phyloP scores from a whole-genome alignment of 2,329 filamentous ascomycete species.

The Fusarium agapanthi region DNA sequence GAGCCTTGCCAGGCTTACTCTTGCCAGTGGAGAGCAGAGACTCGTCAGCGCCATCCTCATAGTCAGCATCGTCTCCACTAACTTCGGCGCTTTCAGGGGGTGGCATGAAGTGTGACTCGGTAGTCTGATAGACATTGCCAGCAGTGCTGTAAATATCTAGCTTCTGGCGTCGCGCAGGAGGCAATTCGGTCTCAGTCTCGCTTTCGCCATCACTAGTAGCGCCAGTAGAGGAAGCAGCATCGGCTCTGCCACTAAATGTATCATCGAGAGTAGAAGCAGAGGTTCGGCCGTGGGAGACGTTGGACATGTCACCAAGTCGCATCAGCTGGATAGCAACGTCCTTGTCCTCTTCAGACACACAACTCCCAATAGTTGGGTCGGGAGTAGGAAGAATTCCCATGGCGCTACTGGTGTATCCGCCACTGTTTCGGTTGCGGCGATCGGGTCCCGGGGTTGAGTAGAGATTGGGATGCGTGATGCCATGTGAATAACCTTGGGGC shows the following conservation, averaged over 20 bases:
- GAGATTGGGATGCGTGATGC: slow-evolving; percentile 57
- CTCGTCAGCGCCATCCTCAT: slow-evolving; percentile 46
- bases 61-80: slow-evolving; percentile 48
- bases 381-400: slow-evolving; percentile 83
- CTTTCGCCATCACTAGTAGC: slow-evolving; percentile 82
- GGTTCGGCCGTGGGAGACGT: slow-evolving; percentile 90
- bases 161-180: slow-evolving; percentile 67
- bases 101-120: slow-evolving; percentile 62
- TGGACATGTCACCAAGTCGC: slow-evolving; percentile 92
- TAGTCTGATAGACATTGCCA: slow-evolving; percentile 60
- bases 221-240: slow-evolving; percentile 83
- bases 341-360: slow-evolving; percentile 92
- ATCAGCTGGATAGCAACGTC: slow-evolving; percentile 98
- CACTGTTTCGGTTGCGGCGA: slow-evolving; percentile 73
- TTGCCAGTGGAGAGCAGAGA: slow-evolving; percentile 51
- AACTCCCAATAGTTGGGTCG: slow-evolving; percentile 96
- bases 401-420: slow-evolving; percentile 59
- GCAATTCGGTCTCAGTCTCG: slow-evolving; percentile 69
- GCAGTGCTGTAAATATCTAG: slow-evolving; percentile 54
- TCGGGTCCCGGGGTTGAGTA: slow-evolving; percentile 71
- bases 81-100: slow-evolving; percentile 58
- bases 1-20: slow-evolving; percentile 52
- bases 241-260: slow-evolving; percentile 88
- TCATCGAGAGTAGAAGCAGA: slow-evolving; percentile 94
- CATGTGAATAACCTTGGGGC: slow-evolving; percentile 76